Evolutionary conservation across 179 eudicot genomes (phyloP), one percentile per base, ranked within the genome.

Genomic region (Actinidia arguta): DNA sequence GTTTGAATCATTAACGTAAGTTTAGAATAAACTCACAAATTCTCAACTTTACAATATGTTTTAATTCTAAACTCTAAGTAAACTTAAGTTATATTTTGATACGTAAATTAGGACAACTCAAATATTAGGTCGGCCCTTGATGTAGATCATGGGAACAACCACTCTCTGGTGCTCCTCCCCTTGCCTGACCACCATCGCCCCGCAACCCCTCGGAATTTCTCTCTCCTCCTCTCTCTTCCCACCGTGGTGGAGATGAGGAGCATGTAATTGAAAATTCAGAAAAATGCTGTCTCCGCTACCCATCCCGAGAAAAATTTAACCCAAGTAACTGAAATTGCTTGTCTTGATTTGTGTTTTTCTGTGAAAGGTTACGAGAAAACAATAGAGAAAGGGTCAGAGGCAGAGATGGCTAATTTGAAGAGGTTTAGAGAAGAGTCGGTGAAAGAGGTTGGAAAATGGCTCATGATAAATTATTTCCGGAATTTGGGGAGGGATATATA

Each of bases 161-260:
- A 91, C 87, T 85, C 90, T 85, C 74, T 91, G 75, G 80, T 88
- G 92, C 83, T 90, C 93, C 58, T 69, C 91, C 78, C 87, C 93
- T 48, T 79, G 91, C 0, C 93, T 91, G 51, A 91, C 93, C 66
- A 85, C 18, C n/a, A 91, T 76, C 8, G 87, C 92, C 85, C 90
- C 61, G 85, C 85, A 90, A 31, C 92, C 93, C 66, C 88, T 88
- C 56, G 92, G 92, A 46, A 91, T 87, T 6, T 86, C 83, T 78
- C 80, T 86, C 82, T 0, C 42, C 69, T 22, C 63, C 59, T 68
- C 81, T 77, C 78, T 72, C 31, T 82, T 59, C 18, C 78, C 83
- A 7, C 85, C 75, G 44, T 85, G 59, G 62, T 62, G 67, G 67
- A 22, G 42, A 13, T 79, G 79, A 27, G 75, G 47, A 14, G 48